A percentile compares a stretch with the other conserved stretches of the same genome.
These are phyloP conservation scores for Termitomyces heimii DNA, from an alignment of 768 basidiomycete genomes.

Conservation along the genomic window DNA sequence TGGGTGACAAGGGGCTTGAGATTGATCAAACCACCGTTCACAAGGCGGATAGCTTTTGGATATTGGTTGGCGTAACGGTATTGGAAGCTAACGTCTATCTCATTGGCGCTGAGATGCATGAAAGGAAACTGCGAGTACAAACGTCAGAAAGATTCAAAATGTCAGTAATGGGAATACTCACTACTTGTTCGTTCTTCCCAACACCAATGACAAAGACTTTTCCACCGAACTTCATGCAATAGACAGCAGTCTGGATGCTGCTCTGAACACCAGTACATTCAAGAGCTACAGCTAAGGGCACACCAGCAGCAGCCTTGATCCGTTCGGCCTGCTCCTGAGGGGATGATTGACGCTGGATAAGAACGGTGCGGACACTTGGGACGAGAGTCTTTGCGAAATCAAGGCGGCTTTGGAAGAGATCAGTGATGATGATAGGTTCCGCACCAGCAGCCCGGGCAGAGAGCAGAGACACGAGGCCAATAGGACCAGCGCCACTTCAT, in stretches of 20 bases:
- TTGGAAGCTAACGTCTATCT: conserved; percentile 64
- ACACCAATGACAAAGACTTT: conserved; percentile 71
- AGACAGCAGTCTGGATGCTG: conserved; percentile 52
- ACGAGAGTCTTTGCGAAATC: conserved; percentile 61
- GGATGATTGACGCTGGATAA: conserved; percentile 41
- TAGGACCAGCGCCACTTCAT: conserved; percentile 59
- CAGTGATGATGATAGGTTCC: conserved; percentile 65
- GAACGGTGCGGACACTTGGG: conserved; percentile 51
- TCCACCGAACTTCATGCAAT: conserved; percentile 62
- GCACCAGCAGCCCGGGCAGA: conserved; percentile 65
- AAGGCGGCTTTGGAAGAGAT: conserved; percentile 57
- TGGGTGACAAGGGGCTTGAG: conserved; percentile 80
- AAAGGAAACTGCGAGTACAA: conserved; percentile 48
- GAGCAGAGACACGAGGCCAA: conserved; percentile 56
- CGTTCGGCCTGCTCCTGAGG: conserved; percentile 45
- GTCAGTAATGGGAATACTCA: conserved; percentile 19
- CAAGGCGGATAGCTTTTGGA: conserved; percentile 77
- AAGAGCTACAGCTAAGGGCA: conserved; percentile 43
- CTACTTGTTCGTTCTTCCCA: conserved; percentile 56
- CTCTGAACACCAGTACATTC: conserved; percentile 64
- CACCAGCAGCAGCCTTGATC: conserved; percentile 47
- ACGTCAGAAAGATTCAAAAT: neutral
- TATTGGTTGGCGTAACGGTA: conserved; percentile 75
- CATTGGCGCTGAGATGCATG: conserved; percentile 67
- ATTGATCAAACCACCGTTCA: conserved; percentile 68